Percentiles rank a stretch among this genome's conserved stretches.
phyloP scores from a whole-genome alignment of 192 early-diverging fungal genomes.

The Coemansia sp. region DNA sequence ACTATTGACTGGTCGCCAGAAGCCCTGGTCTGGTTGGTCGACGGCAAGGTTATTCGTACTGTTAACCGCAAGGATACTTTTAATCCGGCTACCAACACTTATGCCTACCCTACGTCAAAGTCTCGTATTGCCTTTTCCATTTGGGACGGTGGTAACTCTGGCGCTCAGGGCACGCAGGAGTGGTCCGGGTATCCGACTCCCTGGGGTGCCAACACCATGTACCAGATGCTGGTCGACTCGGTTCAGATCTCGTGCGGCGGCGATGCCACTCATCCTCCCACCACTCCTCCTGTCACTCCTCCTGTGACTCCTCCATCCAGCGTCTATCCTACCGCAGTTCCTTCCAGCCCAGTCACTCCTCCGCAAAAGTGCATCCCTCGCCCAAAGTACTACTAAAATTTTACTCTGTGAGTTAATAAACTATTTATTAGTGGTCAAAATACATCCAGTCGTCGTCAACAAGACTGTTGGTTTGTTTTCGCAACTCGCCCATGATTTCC shows the following conservation, averaged over 20 bases:
- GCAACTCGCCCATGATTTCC: conserved; percentile 26
- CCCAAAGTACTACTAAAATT: conserved; percentile 9
- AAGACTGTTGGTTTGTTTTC: conserved; percentile 31
- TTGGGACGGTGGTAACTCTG: conserved; percentile 68
- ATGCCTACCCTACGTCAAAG: conserved; percentile 57
- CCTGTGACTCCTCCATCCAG: conserved; percentile 4
- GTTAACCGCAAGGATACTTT: conserved; percentile 56
- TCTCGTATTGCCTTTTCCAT: conserved; percentile 63
- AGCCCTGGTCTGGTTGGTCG: conserved; percentile 62
- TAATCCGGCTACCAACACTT: conserved; percentile 37
- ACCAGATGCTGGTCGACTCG: conserved; percentile 61
- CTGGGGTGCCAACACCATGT: conserved; percentile 49
- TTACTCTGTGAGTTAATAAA: neutral
- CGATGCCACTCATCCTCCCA: conserved; percentile 18
- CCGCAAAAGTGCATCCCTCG: conserved; percentile 34
- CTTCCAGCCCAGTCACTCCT: neutral
- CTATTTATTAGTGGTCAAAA: neutral
- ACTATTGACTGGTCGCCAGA: conserved; percentile 63
- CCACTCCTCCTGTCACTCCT: conserved; percentile 15
- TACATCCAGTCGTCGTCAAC: conserved; percentile 48
- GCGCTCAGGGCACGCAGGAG: conserved; percentile 56
- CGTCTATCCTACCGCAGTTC: conserved; percentile 5
- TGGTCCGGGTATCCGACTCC: conserved; percentile 67
- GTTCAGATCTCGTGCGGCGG: conserved; percentile 58
- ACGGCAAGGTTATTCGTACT: conserved; percentile 58